Evolutionary conservation across 495 filamentous ascomycete genomes (phyloP).

Genomic region (Aspergillus coremiiformis): DNA sequence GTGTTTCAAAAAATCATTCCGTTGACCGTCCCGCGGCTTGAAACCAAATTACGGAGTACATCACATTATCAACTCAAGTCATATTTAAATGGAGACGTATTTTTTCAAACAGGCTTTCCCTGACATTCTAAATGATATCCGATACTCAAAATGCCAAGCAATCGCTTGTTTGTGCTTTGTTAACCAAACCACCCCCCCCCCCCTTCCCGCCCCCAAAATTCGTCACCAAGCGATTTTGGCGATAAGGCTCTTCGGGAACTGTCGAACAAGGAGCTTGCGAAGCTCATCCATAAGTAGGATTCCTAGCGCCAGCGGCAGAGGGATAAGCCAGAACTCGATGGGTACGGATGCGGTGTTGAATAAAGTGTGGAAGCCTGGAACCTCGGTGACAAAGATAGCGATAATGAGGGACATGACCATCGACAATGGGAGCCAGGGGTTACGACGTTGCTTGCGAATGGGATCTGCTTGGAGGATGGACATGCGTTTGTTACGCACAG

Average conservation of each 20-base stretch:
- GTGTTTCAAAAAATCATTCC: too few relatives aligned
- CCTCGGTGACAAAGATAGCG: constrained; percentile 47
- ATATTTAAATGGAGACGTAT: too few relatives aligned
- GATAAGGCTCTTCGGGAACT: constrained; percentile 34
- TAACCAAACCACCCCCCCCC: too few relatives aligned
- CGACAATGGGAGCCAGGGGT: constrained; percentile 41
- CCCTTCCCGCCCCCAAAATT: too few relatives aligned
- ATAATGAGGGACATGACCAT: constrained; percentile 40
- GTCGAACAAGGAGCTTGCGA: constrained; percentile 38
- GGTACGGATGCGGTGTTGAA: constrained; percentile 44
- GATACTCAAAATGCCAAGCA: too few relatives aligned
- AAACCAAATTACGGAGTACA: too few relatives aligned
- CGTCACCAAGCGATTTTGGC: constrained; percentile 41
- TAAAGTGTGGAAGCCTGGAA: constrained; percentile 39
- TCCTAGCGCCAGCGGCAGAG: constrained; percentile 40
- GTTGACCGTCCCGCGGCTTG: too few relatives aligned
- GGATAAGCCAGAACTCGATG: constrained; percentile 46
- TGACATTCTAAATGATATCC: too few relatives aligned
- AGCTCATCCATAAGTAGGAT: constrained; percentile 45
- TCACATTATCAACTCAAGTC: too few relatives aligned
- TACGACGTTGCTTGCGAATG: constrained; percentile 39
- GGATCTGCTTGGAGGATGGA: constrained; percentile 47
- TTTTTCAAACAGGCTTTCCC: too few relatives aligned
- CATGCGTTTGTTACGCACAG: constrained; percentile 43
- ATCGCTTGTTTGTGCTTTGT: too few relatives aligned